Conservation (phyloP, 805 yeast species). For the Nakazawaea populi region DNA sequence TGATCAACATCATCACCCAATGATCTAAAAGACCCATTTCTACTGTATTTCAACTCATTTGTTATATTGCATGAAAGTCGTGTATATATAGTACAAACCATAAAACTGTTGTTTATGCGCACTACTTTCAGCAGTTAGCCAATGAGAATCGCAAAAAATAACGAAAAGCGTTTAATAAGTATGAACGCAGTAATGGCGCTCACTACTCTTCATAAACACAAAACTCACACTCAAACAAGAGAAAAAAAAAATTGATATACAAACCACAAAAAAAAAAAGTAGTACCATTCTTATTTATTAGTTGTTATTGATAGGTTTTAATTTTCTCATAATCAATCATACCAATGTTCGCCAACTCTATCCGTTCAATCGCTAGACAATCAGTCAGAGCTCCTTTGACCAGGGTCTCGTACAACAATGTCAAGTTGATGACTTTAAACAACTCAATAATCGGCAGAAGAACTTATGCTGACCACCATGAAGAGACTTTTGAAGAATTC, state of each 20-base stretch:
- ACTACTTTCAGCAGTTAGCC: background rate
- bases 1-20: too few species aligned
- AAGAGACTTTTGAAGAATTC: slow-evolving; percentile 93
- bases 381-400: slow-evolving; percentile 19
- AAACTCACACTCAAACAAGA: background rate
- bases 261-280: background rate
- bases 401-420: slow-evolving; percentile 12
- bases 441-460: slow-evolving; percentile 39
- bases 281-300: background rate
- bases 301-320: background rate
- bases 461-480: slow-evolving; percentile 75
- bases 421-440: slow-evolving; percentile 16
- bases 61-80: too few species aligned
- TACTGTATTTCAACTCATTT: too few species aligned
- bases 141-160: slow-evolving; percentile 2
- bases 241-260: background rate
- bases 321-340: background rate
- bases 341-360: slow-evolving; percentile 27
- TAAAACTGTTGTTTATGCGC: background rate
- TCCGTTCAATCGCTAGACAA: slow-evolving; percentile 29
- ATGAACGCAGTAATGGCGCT: background rate
- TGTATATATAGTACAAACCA: too few species aligned
- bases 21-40: too few species aligned
- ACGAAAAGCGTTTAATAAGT: background rate
- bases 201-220: background rate